Percentiles rank a stretch among this genome's conserved stretches.
Conservation (phyloP, 1,284 basidiomycete genomes). For the Trichosporon sp. region DNA sequence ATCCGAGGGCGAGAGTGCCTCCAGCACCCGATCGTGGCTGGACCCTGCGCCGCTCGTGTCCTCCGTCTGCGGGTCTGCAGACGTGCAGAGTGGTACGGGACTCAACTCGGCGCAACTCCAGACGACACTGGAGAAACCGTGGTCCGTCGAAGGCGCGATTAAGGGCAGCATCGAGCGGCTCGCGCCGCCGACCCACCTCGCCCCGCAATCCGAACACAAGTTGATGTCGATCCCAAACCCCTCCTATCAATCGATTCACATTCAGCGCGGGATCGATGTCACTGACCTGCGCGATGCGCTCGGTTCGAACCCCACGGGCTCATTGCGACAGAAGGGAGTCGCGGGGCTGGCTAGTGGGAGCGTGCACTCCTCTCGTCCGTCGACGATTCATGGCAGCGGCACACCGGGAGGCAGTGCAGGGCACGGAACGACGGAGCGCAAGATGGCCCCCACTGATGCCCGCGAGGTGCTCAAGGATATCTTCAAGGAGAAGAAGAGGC, state of each 20-base stretch:
- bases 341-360: not conserved
- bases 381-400: not conserved
- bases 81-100: conserved; percentile 67
- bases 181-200: conserved; percentile 9
- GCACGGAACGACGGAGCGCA: not conserved
- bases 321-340: not conserved
- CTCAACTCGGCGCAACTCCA: conserved; percentile 64
- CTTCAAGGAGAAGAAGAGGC: conserved; percentile 50
- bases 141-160: conserved; percentile 75
- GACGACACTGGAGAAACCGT: conserved; percentile 63
- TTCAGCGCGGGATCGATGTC: conserved; percentile 69
- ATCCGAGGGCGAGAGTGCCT: conserved; percentile 45
- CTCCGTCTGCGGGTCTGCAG: conserved; percentile 61
- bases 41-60: conserved; percentile 63
- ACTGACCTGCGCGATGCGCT: conserved; percentile 81
- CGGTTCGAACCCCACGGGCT: not conserved
- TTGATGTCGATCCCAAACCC: conserved; percentile 86
- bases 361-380: not conserved
- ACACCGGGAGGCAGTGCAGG: not conserved
- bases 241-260: conserved; percentile 73
- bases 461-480: conserved; percentile 56
- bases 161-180: conserved; percentile 62
- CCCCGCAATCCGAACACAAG: not conserved
- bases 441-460: conserved; percentile 26
- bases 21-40: conserved; percentile 53